Base-by-base conservation (phyloP, 768 basidiomycete genomes). In the Basidioascus undulatus region DNA sequence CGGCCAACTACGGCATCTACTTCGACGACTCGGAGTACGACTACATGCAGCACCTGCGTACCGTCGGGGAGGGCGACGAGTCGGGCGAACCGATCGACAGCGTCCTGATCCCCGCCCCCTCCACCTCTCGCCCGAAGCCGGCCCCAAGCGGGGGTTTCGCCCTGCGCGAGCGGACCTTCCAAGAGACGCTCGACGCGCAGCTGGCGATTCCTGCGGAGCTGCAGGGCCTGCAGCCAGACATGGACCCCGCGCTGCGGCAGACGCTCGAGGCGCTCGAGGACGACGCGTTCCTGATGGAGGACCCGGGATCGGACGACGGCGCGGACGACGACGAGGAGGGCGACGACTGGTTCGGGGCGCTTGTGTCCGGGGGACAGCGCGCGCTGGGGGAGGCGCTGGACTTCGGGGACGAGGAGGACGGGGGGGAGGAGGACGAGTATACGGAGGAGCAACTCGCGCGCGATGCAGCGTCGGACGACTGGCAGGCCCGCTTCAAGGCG, bases 1-100 rank as follows among this genome's bases (percentile, higher is more conserved):
- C 92, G 0, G 63, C 77, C 6, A 55, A 71, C 8, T 87, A 94
- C 57, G 92, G 86, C 4, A 61, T 98, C 53, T 82, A 82, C 60
- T 96, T 71, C 60, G 86, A 96, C 61, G 87, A 98, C 54, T 76
- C 81, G 6, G 70, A 84, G 44, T 98, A 98, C 62, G 81, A 98
- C 59, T 98, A 98, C 63, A 84, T 94, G 80, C 77, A 87, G 57
- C 92, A 98, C 60, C 69, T 98, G 33, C 75, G 82, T 11, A 51
- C 69, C 2, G 71, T 81, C 37, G 82, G 81, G 4, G 52, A 69
- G 11, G 68, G 74, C 43, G 79, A 81, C 54, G 79, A 74, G 33
- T 21, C 42, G 34, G 78, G 79, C 10, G 37, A n/a, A 21, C 32
- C 52, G 31, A 71, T 78, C 7, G 82, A 84, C 30, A 76, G 72